Conservation (phyloP, 192 early-diverging fungal species). For the Rhizophagus clarus region DNA sequence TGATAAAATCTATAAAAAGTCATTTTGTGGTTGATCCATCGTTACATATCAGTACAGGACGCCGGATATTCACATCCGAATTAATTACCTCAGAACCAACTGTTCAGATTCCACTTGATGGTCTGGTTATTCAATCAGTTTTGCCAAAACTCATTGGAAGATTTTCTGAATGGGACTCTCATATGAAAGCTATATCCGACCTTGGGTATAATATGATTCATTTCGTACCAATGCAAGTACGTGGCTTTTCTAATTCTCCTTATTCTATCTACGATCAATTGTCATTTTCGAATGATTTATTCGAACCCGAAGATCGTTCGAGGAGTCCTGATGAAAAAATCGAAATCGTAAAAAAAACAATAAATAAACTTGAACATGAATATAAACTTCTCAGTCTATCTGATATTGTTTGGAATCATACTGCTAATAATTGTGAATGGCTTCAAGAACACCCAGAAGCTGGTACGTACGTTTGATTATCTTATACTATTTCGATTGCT, state of each 20-base stretch:
- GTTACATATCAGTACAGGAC: slow-evolving; percentile 52
- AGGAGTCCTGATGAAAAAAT: slow-evolving; percentile 62
- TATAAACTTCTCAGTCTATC: slow-evolving; percentile 79
- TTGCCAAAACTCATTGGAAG: slow-evolving; percentile 96
- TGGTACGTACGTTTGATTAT: slow-evolving; percentile 46
- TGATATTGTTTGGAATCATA: slow-evolving; percentile 99
- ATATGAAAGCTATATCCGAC: slow-evolving; percentile 70
- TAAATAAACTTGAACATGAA: slow-evolving; percentile 62
- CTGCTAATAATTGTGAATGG: slow-evolving; percentile 91
- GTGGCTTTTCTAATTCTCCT: slow-evolving; percentile 95
- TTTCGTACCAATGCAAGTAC: slow-evolving; percentile 90
- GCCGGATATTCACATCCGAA: slow-evolving; percentile 9
- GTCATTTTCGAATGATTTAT: slow-evolving; percentile 85
- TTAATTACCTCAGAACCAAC: slow-evolving; percentile 27
- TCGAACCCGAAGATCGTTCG: slow-evolving; percentile 56
- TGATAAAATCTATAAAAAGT: slow-evolving; percentile 44
- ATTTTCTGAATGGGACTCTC: slow-evolving; percentile 72
- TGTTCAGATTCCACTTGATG: slow-evolving; percentile 78
- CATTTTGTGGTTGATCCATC: slow-evolving; percentile 91
- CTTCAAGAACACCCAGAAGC: slow-evolving; percentile 95
- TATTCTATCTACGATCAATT: slow-evolving; percentile 97
- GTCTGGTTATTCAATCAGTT: slow-evolving; percentile 87
- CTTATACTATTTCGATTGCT: neutral
- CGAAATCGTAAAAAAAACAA: slow-evolving; percentile 54
- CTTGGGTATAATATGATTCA: slow-evolving; percentile 98